Evolutionary conservation across 2,329 filamentous ascomycete species (phyloP), one percentile per base, ranked within the genome.

Genomic region (Trichoderma sp.): DNA sequence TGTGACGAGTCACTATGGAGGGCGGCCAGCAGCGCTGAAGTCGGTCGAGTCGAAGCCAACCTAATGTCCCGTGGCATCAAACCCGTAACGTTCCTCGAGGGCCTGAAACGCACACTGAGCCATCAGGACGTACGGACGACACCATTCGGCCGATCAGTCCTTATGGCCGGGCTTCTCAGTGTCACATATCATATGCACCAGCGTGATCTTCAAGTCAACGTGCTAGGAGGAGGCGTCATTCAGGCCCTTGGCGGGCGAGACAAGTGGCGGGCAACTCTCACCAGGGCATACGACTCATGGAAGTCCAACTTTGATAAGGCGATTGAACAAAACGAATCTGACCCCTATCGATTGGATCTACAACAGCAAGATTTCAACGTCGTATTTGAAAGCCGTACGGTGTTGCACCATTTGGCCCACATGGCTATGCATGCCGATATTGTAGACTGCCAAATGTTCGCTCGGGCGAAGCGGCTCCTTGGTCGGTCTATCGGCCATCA

Each of bases 131-230:
- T 98, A 5, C 90, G 91, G 67, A 98, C 96, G 3, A 98, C 98
- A 80, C 92, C 94, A 0, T 99, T 98, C 79, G 96, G 95, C 1
- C 90, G 96, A 51, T 96, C 93, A 3, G 94, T 97, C 58, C 86
- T 99, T 66, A 98, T 98, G 94, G 92, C 95, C 1, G 96, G 96
- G 0, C 84, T 99, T 32, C 85, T 98, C 28, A 98, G 94, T 75
- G 94, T 98, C 34, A 96, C 93, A 78, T 98, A 94, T 93, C 95
- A 98, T 80, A 95, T 98, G 92, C 96, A 97, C 79, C 95, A 98
- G 80, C 89, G 95, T 78, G 96, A 98, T 80, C 87, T 98, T 15
- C 95, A 98, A 82, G 92, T 97, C 72, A 95, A 91, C 79, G 94
- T 94, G 1, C 86, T 98, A 0, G 94, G 89, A 6, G 84, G 84